Evolutionary conservation across 2,329 filamentous ascomycete species (phyloP), one percentile per base, ranked within the genome.

Genomic region (Pezicula radicicola): DNA sequence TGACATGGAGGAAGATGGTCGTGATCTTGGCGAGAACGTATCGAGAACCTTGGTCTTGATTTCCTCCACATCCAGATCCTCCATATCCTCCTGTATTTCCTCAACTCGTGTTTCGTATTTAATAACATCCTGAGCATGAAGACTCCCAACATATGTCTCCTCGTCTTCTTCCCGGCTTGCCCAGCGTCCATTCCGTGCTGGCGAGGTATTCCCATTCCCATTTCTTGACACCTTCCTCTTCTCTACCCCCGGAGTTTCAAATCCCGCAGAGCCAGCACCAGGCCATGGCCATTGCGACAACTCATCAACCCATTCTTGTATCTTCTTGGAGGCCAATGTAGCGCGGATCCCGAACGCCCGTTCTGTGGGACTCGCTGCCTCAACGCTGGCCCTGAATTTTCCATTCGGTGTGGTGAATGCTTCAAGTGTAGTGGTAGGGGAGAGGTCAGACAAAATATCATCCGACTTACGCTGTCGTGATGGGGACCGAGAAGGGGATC

Each of bases 31-130:
- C 58, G 85, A 73, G 66, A 88, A 85, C 63, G 89, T 89, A 68
- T 87, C 85, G 56, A 97, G 74, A 59, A 97, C 88, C 64, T 93
- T 89, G 42, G 81, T 83, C 73, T 99, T 97, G 66, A 99, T 85
- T 57, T 95, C 91, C 63, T 97, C 89, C 37, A 95, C 75, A 49
- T 89, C 82, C 48, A 94, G 74, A 37, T 81, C 78, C 51, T 88
- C 82, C 72, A 94, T 74, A 51, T 85, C 84, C 42, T 78, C 75
- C 13, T 75, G 78, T 53, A 97, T 95, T 57, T 88, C 81, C 49
- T 89, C 85, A 12, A 95, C 76, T 37, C 92, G 83, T 51, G 69
- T 72, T 62, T 94, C 88, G 67, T 94, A 92, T 46, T 74, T 72
- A 44, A 78, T 70, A 2, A 95, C 83, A 36, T 88, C 77, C 15